These are phyloP conservation scores for Xylaria venustula DNA, from an alignment of 495 filamentous ascomycete species.

Conservation along the genomic window DNA sequence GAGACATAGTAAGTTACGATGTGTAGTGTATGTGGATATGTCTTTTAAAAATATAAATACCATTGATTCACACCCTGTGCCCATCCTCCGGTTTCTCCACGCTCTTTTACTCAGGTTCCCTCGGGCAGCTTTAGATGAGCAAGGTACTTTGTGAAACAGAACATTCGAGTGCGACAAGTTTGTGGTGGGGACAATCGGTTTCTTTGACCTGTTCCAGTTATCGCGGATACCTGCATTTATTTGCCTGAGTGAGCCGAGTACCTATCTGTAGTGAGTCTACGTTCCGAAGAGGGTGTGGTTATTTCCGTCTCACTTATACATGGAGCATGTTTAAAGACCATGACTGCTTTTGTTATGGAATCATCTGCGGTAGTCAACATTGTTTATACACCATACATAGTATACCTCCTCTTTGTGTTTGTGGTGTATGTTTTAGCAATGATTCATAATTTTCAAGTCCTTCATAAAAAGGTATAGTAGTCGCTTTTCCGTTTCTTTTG, in stretches of 20 bases:
- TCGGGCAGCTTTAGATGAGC: not conserved
- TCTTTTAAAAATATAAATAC: no score
- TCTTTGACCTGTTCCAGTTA: not conserved
- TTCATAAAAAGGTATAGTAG: no score
- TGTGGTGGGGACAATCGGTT: conserved; percentile 4
- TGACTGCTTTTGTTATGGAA: no score
- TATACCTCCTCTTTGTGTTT: no score
- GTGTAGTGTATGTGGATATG: no score
- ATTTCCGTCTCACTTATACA: not conserved
- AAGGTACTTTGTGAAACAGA: not conserved
- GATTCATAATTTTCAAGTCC: no score
- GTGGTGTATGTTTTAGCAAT: no score
- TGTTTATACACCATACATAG: no score
- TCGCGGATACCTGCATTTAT: conserved; percentile 8
- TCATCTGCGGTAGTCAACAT: no score
- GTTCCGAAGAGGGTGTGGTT: not conserved
- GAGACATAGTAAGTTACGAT: no score
- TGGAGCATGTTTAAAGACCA: no score
- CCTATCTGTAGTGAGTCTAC: not conserved
- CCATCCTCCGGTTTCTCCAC: not conserved
- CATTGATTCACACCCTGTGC: not conserved
- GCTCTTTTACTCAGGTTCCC: not conserved
- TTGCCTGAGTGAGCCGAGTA: not conserved
- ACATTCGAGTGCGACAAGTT: not conserved
- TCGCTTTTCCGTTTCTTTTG: no score